Evolutionary conservation across 345 rosid genomes (phyloP), one percentile per base, ranked within the genome.

Genomic region (Raphanus sativus): DNA sequence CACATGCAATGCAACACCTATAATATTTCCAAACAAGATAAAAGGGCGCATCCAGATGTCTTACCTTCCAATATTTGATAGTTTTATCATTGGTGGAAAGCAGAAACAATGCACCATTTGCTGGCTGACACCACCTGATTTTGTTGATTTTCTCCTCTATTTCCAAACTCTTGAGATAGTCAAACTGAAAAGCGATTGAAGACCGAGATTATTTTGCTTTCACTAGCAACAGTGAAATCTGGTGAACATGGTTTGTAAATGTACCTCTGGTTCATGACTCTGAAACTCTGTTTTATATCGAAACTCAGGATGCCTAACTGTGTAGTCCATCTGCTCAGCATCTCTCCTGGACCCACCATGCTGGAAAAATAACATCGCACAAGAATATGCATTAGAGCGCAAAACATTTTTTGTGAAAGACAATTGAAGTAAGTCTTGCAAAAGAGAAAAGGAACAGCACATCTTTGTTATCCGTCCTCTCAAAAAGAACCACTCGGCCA

Each of bases 261-360:
- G 30, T 80, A 95, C 99, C 98, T 95, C 99, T 42, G 99, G 99
- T 67, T 95, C 99, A 79, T 93, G 99, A 89, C 99, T 95, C 88
- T 95, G 99, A 83, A 95, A 95, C 78, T 95, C 99, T 62, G 98
- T 93, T 85, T 92, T 95, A 84, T 95, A 95, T 36, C 99, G 97
- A 78, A 93, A 95, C 80, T 95, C 99, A 45, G 98, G 98, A 81
- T 93, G 99, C 88, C 90, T 90, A 79, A 87, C 75, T 55, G 94
- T 17, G 75, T 80, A 87, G 78, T 90, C 97, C 58, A 78, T 80
- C 77, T 86, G 79, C 86, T 95, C 99, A 80, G 85, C 68, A 84
- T 95, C 96, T 79, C 87, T 87, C 85, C 97, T 83, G 62, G 89
- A 88, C 67, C 83, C 91, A 9, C 86, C 97, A 82, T 82, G 84